Evolutionary conservation across 345 rosid genomes (phyloP).

Genomic region (Citrus sp.): DNA sequence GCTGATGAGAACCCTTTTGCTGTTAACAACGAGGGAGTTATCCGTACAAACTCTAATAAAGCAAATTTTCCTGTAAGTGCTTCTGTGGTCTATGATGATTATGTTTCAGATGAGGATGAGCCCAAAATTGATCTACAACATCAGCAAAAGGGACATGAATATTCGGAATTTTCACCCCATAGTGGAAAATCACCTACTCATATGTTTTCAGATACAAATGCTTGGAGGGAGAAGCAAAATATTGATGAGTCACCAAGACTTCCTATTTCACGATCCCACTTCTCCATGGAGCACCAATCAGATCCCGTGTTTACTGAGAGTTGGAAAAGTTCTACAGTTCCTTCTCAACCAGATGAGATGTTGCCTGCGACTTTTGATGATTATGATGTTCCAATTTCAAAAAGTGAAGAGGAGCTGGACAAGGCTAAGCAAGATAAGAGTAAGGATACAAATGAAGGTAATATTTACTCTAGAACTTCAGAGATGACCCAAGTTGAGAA

Average conservation of each 20-base stretch:
- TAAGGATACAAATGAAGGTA: slow-evolving; percentile 2
- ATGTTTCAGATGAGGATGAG: slow-evolving; percentile 51
- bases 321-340: slow-evolving; percentile 32
- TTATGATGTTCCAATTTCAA: slow-evolving; percentile 40
- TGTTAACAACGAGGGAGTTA: slow-evolving; percentile 30
- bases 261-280: slow-evolving; percentile 30
- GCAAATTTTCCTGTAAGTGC: slow-evolving; percentile 27
- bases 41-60: slow-evolving; percentile 34
- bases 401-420: slow-evolving; percentile 44
- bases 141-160: slow-evolving; percentile 23
- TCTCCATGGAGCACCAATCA: slow-evolving; percentile 29
- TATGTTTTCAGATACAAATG: slow-evolving; percentile 25
- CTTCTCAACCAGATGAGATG: slow-evolving; percentile 37
- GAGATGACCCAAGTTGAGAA: slow-evolving; percentile 2
- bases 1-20: slow-evolving; percentile 43
- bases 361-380: slow-evolving; percentile 59
- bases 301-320: slow-evolving; percentile 38
- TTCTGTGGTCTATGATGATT: slow-evolving; percentile 60
- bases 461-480: slow-evolving; percentile 13
- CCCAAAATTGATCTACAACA: slow-evolving; percentile 40
- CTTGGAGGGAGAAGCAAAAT: slow-evolving; percentile 30
- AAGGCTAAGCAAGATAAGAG: slow-evolving; percentile 20
- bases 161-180: slow-evolving; percentile 33
- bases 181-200: slow-evolving; percentile 33
- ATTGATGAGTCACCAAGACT: slow-evolving; percentile 20